Base-by-base conservation (phyloP, 2,329 filamentous ascomycete species). In the Arthrinium phaeospermum region DNA sequence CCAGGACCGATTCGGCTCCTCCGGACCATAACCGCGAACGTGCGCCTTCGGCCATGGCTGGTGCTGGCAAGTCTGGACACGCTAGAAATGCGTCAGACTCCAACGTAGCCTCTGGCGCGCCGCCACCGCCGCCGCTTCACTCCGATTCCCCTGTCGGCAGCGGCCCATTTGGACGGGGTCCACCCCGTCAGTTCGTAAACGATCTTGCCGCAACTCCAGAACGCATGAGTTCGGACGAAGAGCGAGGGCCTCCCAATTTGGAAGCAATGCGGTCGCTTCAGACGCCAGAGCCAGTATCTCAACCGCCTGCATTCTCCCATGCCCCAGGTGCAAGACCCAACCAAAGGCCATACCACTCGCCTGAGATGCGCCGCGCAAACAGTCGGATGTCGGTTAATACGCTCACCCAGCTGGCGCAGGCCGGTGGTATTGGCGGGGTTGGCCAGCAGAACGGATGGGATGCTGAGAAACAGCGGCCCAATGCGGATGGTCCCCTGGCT, bases 371-470 rank as follows among this genome's bases (percentile, higher is more conserved):
- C 74, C 91, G 91, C 75, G 94, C 93, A 70, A 96, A 94, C 76
- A 95, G 92, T 76, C 92, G 94, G 30, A 91, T 98, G 80, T 98
- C 96, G 37, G 89, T 88, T 76, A 91, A 91, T 0, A 98, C 96
- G 0, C 86, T 98, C 67, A 88, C 91, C 64, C 94, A 98, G 79
- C 87, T 98, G 80, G 91, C 90, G 45, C 92, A 92, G 75, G 93
- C 92, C 67, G 90, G 89, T 71, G 89, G 88, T 30, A 81, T 90
- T 68, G 79, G 84, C 67, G 79, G 79, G 12, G 79, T 82, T 53
- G 79, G 78, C 69, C 77, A 78, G 72, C 76, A 78, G 51, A 80
- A 82, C 64, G 78, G 61, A 51, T 80, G 71, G 71, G 73, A 73
- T 72, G 76, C 75, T 75, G 79, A 77, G 72, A 76, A 57, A 74